Conservation (phyloP, 2,329 filamentous ascomycete genomes). For the Thermothelomyces thermophilus region DNA sequence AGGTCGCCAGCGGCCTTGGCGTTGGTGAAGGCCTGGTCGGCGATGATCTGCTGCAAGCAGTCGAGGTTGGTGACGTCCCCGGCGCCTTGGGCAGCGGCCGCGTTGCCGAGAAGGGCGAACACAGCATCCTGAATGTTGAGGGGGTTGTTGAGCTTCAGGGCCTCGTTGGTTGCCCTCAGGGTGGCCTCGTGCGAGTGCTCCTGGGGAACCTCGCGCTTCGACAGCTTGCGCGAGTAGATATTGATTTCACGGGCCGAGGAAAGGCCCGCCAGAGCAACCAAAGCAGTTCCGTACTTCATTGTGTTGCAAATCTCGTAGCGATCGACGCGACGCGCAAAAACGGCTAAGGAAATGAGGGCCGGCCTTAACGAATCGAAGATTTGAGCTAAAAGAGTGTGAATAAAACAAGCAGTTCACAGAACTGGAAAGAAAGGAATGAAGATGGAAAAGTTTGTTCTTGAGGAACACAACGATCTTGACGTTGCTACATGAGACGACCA, state of each 20-base stretch:
- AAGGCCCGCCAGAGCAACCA: slow-evolving; percentile 28
- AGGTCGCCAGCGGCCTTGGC: slow-evolving; percentile 50
- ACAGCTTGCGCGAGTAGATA: slow-evolving; percentile 18
- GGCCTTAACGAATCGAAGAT: slow-evolving; percentile 22
- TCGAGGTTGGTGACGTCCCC: slow-evolving; percentile 39
- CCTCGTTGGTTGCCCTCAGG: slow-evolving; percentile 32
- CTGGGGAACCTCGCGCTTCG: slow-evolving; percentile 44
- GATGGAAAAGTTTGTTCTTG: slow-evolving; percentile 23
- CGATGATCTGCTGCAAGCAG: slow-evolving; percentile 52
- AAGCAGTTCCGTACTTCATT: slow-evolving; percentile 30
- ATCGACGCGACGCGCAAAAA: slow-evolving; percentile 17
- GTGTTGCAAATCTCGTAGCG: slow-evolving; percentile 18
- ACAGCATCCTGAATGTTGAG: slow-evolving; percentile 40
- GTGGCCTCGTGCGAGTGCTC: slow-evolving; percentile 45
- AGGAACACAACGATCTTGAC: slow-evolving; percentile 12
- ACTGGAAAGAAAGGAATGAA: slow-evolving; percentile 25
- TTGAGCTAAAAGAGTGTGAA: slow-evolving; percentile 26
- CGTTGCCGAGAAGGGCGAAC: slow-evolving; percentile 45
- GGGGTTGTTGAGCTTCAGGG: slow-evolving; percentile 42
- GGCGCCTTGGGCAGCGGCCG: slow-evolving; percentile 30
- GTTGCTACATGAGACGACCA: background rate
- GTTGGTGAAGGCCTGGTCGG: slow-evolving; percentile 56
- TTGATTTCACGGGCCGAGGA: slow-evolving; percentile 29
- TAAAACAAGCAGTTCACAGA: slow-evolving; percentile 30
- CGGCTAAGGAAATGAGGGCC: slow-evolving; percentile 21